Conservation (phyloP, 2,329 filamentous ascomycete genomes). For the Nemania diffusa region DNA sequence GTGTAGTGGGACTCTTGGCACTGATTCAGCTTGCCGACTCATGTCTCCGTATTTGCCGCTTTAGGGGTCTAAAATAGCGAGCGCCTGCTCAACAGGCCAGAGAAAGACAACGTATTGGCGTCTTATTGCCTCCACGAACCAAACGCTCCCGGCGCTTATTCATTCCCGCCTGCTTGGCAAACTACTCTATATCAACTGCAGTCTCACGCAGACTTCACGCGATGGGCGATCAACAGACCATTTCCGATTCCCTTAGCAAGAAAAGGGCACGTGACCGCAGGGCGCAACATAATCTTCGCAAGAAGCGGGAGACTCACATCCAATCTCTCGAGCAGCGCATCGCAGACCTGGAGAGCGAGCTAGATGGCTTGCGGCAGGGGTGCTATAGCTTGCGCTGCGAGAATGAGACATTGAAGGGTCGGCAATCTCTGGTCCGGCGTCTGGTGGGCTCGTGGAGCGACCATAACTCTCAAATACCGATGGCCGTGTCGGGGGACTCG, state of each 20-base stretch:
- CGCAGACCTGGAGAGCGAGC: not conserved
- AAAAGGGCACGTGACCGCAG: conserved; percentile 4
- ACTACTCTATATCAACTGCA: not conserved
- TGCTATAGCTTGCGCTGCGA: conserved; percentile 4
- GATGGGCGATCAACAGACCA: not conserved
- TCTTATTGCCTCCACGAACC: not conserved
- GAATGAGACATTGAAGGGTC: conserved; percentile 2
- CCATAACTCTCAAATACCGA: not conserved
- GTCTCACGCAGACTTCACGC: no score
- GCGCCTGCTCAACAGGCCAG: not conserved
- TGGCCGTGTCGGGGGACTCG: not conserved
- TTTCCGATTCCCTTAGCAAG: conserved; percentile 9
- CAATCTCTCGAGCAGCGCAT: conserved; percentile 1
- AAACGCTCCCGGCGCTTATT: conserved; percentile 2
- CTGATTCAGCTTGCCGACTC: not conserved
- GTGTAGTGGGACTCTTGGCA: not conserved
- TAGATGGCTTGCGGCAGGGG: not conserved
- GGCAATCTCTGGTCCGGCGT: not conserved
- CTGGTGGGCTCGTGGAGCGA: conserved; percentile 7
- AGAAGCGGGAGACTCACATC: conserved; percentile 2
- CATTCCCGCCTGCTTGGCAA: not conserved
- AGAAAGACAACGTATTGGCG: not conserved
- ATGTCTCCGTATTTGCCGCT: not conserved
- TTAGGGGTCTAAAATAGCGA: not conserved
- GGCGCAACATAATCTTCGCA: conserved; percentile 12